Evolutionary conservation across 768 basidiomycete genomes (phyloP).

Genomic region (Phanerodontia chrysosporium): DNA sequence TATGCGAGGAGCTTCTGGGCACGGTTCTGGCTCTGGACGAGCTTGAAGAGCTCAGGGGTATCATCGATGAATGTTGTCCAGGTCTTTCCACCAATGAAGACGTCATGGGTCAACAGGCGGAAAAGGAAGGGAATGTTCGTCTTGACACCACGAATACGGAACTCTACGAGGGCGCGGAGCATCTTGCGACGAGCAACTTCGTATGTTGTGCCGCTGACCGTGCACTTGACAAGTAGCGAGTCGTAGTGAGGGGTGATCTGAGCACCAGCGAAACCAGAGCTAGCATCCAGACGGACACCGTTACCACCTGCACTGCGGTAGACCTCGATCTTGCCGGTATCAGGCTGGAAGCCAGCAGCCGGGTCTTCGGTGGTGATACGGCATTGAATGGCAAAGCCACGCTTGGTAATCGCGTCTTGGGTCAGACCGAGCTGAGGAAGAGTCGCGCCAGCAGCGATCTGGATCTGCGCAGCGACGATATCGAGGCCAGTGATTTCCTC

Average conservation of each 20-base stretch:
- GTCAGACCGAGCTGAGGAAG: constrained; percentile 92
- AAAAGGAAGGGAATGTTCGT: constrained; percentile 99
- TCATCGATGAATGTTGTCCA: constrained; percentile 99
- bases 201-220: constrained; percentile 94
- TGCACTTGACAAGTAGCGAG: constrained; percentile 94
- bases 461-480: constrained; percentile 98
- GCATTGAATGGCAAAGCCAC: constrained; percentile 97
- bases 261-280: constrained; percentile 96
- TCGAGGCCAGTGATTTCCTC: constrained; percentile 99
- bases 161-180: constrained; percentile 98
- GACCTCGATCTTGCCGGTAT: constrained; percentile 98
- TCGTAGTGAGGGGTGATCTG: constrained; percentile 99
- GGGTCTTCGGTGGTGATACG: constrained; percentile 98
- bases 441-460: constrained; percentile 98
- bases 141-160: constrained; percentile 99
- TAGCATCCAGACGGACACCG: constrained; percentile 94
- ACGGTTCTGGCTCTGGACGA: constrained; percentile 96
- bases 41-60: constrained; percentile 98
- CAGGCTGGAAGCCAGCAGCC: constrained; percentile 89
- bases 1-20: constrained; percentile 96
- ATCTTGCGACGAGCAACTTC: constrained; percentile 99
- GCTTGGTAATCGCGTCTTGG: constrained; percentile 92
- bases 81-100: constrained; percentile 94
- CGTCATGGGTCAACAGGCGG: constrained; percentile 92
- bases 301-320: constrained; percentile 99